Percentiles rank a stretch among this genome's conserved stretches.
Evolutionary conservation across 768 basidiomycete genomes (phyloP).

Genomic region (Boletus eberwhitei): DNA sequence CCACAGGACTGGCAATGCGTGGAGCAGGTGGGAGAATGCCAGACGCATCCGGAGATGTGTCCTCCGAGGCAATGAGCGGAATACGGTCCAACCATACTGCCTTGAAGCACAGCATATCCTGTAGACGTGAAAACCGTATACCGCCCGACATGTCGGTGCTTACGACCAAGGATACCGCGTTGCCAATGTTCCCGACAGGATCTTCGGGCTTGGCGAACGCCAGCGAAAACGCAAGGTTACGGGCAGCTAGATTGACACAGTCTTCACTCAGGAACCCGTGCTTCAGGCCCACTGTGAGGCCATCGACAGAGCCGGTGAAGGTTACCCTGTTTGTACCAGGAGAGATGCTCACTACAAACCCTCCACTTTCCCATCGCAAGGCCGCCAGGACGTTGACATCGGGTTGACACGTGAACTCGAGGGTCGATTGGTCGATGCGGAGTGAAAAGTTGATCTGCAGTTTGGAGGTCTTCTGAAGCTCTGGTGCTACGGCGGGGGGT

Average conservation of each 20-base stretch:
- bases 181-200: conserved; percentile 35
- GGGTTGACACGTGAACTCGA: conserved; percentile 84
- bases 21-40: conserved; percentile 16
- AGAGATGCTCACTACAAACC: conserved; percentile 76
- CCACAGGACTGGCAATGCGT: conserved; percentile 6
- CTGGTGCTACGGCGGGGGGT: conserved; percentile 17
- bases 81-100: conserved; percentile 92
- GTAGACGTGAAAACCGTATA: conserved; percentile 79
- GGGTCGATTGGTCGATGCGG: conserved; percentile 84
- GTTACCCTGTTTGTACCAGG: conserved; percentile 69
- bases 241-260: conserved; percentile 74
- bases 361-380: conserved; percentile 91
- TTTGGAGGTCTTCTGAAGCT: conserved; percentile 35
- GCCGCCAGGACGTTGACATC: conserved; percentile 91
- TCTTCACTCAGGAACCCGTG: conserved; percentile 86
- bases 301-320: conserved; percentile 78
- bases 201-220: conserved; percentile 56
- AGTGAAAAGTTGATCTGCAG: conserved; percentile 82
- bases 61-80: conserved; percentile 58
- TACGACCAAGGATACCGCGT: conserved; percentile 68
- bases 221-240: conserved; percentile 77
- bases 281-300: conserved; percentile 74
- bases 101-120: conserved; percentile 92
- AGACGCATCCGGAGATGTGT: conserved; percentile 20
- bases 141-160: conserved; percentile 82